A percentile compares a stretch with the other conserved stretches of the same genome.
Evolutionary conservation across 1,284 basidiomycete species (phyloP).

Genomic region (Nidula niveotomentosa): DNA sequence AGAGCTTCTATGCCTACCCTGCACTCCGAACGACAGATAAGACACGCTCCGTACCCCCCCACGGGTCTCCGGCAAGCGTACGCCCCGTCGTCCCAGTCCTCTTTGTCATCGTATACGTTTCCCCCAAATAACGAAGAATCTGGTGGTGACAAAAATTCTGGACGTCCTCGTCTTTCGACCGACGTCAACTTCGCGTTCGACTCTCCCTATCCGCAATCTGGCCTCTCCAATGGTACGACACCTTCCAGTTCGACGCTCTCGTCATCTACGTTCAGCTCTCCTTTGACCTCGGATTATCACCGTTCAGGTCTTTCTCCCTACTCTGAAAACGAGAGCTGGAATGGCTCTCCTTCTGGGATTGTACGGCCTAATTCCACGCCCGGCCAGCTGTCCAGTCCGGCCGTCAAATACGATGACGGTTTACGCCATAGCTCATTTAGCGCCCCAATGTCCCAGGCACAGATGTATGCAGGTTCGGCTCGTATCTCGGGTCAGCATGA

Average conservation of each 20-base stretch:
- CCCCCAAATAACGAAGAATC: slow-evolving; percentile 40
- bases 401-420: slow-evolving; percentile 64
- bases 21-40: slow-evolving; percentile 45
- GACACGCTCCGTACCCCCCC: slow-evolving; percentile 50
- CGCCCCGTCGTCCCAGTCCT: slow-evolving; percentile 39
- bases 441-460: slow-evolving; percentile 51
- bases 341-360: slow-evolving; percentile 43
- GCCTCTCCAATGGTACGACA: slow-evolving; percentile 43
- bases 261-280: slow-evolving; percentile 40
- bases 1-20: slow-evolving; percentile 66
- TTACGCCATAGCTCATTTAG: slow-evolving; percentile 64
- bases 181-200: slow-evolving; percentile 48
- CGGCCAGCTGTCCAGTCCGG: slow-evolving; percentile 47
- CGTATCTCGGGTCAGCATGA: slow-evolving; percentile 71
- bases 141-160: slow-evolving; percentile 26
- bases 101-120: slow-evolving; percentile 62
- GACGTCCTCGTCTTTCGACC: slow-evolving; percentile 49
- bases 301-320: slow-evolving; percentile 41
- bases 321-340: slow-evolving; percentile 45
- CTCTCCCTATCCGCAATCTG: slow-evolving; percentile 42
- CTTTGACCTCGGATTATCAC: slow-evolving; percentile 43
- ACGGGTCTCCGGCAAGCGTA: slow-evolving; percentile 43
- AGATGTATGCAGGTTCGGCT: slow-evolving; percentile 62
- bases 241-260: slow-evolving; percentile 47
- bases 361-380: slow-evolving; percentile 59